Percentiles rank a stretch among this genome's conserved stretches.
Evolutionary conservation across 1,139 yeast species (phyloP).

Genomic region (Pichia sp.): DNA sequence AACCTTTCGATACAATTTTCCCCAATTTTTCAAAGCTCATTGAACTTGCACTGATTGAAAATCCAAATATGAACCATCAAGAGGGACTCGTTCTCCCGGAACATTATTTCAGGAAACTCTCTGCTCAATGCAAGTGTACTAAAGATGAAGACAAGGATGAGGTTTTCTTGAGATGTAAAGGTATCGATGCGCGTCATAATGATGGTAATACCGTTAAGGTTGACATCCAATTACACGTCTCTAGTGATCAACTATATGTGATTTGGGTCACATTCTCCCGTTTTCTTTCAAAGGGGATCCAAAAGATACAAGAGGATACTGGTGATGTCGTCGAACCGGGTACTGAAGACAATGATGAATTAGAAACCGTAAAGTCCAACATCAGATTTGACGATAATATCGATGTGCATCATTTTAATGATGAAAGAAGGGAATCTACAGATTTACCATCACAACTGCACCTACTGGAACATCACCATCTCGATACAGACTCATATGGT

Average conservation of each 20-base stretch:
- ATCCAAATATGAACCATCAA: constrained; percentile 32
- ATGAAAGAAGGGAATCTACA: constrained; percentile 11
- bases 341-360: not conserved
- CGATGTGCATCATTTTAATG: constrained; percentile 3
- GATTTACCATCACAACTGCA: constrained; percentile 51
- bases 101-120: constrained; percentile 69
- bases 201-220: constrained; percentile 61
- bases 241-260: constrained; percentile 51
- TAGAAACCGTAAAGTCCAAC: not conserved
- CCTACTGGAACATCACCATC: constrained; percentile 20
- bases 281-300: constrained; percentile 16
- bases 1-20: constrained; percentile 48
- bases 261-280: constrained; percentile 89
- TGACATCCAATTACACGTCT: constrained; percentile 76
- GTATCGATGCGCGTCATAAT: constrained; percentile 59
- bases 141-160: constrained; percentile 30
- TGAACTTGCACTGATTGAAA: constrained; percentile 38
- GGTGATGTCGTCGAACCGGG: not conserved
- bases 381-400: constrained; percentile 1
- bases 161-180: constrained; percentile 53
- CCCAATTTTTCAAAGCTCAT: constrained; percentile 60
- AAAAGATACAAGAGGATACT: not conserved
- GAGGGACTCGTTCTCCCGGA: constrained; percentile 73
- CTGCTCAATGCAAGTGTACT: constrained; percentile 25
- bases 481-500: constrained; percentile 8